phyloP scores from a whole-genome alignment of 169 alveolate species.

The Eimeria mitis region DNA sequence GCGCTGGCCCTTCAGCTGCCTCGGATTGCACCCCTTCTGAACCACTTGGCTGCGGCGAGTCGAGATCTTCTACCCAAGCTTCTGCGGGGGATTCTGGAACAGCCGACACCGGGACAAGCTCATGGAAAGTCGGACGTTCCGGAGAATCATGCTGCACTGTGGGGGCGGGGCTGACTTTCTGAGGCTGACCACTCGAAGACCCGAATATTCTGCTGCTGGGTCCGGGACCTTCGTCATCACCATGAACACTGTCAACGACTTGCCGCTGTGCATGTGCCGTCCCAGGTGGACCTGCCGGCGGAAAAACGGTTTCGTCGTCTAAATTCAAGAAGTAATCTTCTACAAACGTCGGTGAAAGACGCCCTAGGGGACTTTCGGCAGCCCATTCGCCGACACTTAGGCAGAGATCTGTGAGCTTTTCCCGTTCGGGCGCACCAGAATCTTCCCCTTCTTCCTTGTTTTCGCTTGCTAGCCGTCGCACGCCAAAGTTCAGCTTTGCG shows the following conservation, averaged over 20 bases:
- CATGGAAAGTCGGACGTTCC: background rate
- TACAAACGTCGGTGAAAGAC: background rate
- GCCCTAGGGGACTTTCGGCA: background rate
- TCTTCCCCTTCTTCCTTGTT: background rate
- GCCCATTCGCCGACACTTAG: background rate
- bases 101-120: background rate
- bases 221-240: background rate
- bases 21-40: background rate
- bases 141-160: background rate
- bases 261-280: background rate
- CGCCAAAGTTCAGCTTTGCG: background rate
- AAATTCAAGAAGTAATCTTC: background rate
- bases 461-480: slow-evolving; percentile 6
- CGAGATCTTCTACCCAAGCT: background rate
- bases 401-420: background rate
- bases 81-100: background rate
- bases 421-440: background rate
- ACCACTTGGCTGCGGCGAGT: background rate
- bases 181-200: background rate
- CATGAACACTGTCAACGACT: background rate
- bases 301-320: background rate
- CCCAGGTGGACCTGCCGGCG: background rate
- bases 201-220: background rate
- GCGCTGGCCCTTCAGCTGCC: background rate
- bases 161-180: no score